Evolutionary conservation across 768 basidiomycete species (phyloP), one percentile per base, ranked within the genome.

Genomic region (Boletus coccyginus): DNA sequence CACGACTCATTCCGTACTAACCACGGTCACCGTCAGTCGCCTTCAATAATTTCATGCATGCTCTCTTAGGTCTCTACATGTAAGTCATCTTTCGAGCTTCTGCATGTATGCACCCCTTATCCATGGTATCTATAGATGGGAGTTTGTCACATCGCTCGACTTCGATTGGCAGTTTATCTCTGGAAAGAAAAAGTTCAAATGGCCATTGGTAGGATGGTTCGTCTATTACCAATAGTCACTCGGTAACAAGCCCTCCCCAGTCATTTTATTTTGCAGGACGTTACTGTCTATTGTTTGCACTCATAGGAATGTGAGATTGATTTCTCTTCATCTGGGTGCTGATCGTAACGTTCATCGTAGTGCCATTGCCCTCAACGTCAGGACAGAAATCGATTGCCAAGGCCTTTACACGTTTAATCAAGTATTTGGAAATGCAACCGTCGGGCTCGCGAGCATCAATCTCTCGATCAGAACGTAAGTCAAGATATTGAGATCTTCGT

Each of bases 381-480:
- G 76, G 53, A 73, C 73, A 75, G 80, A 70, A 64, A 77, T 88
- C 35, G 69, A 88, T 64, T 89, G 87, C 58, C 87, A 88, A 63
- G 79, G 74, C 6, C 69, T 89, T 24, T 89, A 88, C 62, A 87
- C 85, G 1, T 87, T 87, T 65, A 86, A 85, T 57, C 78, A 80
- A 69, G 77, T 83, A 46, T 77, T 82, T 52, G 87, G 87, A 17
- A 86, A 87, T 69, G 80, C 82, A 17, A 74, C 86, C 21, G 81
- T 88, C 41, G 87, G 87, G 27, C 74, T 88, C 5, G 86, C 87
- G 13, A 87, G 85, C 65, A 81, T 89, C 55, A 89, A 88, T 64
- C 77, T 89, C 11, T 85, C 83, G 2, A 71, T 88, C 39, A 73
- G 86, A 68, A 88, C 87, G 86, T 87, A 66, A 60, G 82, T 73